phyloP scores from a whole-genome alignment of 495 filamentous ascomycete genomes.

The Tuber calosporum region DNA sequence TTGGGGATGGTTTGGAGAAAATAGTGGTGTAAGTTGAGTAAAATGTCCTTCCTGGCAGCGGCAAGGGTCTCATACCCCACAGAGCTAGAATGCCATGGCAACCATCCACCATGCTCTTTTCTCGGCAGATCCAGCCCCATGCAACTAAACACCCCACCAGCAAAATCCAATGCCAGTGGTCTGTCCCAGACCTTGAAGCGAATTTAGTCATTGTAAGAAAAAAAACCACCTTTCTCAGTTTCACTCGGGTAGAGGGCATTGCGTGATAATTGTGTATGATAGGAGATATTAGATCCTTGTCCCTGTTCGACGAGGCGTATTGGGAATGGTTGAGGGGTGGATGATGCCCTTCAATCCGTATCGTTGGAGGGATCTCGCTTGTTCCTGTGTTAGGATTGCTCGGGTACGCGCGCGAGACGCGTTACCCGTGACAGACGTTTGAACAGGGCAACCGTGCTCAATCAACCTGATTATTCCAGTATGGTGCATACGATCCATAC shows the following conservation, averaged over 20 bases:
- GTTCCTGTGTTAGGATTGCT: background rate
- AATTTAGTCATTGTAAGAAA: no score
- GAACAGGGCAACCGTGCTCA: background rate
- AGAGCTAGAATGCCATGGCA: background rate
- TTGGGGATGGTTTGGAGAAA: background rate
- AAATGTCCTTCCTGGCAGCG: background rate
- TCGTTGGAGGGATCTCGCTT: no score
- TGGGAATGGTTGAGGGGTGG: no score
- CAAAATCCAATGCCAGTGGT: background rate
- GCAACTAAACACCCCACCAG: background rate
- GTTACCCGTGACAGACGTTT: background rate
- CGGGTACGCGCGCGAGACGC: background rate
- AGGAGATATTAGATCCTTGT: no score
- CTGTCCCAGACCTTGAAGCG: no score
- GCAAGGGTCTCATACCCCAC: background rate
- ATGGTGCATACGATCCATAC: no score
- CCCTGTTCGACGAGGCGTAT: no score
- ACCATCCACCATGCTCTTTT: background rate
- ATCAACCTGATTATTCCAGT: background rate
- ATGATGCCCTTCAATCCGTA: no score
- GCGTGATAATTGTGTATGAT: no score
- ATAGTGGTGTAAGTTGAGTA: background rate
- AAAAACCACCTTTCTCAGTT: no score
- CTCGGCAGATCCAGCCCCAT: no score
- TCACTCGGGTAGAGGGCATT: no score